These are phyloP conservation scores for Trametes versicolor DNA, from an alignment of 1,284 basidiomycete genomes.

Conservation along the genomic window DNA sequence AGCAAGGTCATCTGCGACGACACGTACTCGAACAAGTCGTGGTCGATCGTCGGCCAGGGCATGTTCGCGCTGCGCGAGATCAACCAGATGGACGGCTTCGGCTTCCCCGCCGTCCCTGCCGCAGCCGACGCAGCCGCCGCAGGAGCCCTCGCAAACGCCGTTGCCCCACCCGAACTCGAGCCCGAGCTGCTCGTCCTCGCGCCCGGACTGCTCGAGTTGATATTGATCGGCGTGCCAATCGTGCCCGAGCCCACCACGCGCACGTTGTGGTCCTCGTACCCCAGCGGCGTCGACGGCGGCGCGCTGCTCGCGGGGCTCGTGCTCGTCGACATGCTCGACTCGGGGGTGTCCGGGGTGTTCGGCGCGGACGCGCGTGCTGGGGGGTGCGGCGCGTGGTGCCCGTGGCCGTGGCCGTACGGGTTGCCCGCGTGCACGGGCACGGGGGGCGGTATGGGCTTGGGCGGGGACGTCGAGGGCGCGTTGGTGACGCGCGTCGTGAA, in stretches of 20 bases:
- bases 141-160: too few relatives aligned
- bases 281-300: slow-evolving; percentile 62
- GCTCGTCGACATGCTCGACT: slow-evolving; percentile 57
- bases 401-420: slow-evolving; percentile 22
- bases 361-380: slow-evolving; percentile 46
- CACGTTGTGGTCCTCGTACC: slow-evolving; percentile 55
- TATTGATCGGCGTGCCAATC: slow-evolving; percentile 46
- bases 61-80: slow-evolving; percentile 92
- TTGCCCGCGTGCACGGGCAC: slow-evolving; percentile 34
- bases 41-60: slow-evolving; percentile 92
- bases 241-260: slow-evolving; percentile 56
- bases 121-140: too few relatives aligned
- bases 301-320: slow-evolving; percentile 64
- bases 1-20: slow-evolving; percentile 95
- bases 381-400: too few relatives aligned
- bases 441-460: slow-evolving; percentile 35
- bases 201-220: slow-evolving; percentile 21
- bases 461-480: slow-evolving; percentile 47
- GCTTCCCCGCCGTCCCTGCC: too few relatives aligned
- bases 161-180: too few relatives aligned
- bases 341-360: slow-evolving; percentile 50
- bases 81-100: slow-evolving; percentile 93
- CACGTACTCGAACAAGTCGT: slow-evolving; percentile 96
- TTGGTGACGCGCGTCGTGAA: slow-evolving; percentile 55
- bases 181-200: neutral